These are phyloP conservation scores for Scheffersomyces ergatensis DNA, from an alignment of 805 yeast genomes.

Conservation along the genomic window DNA sequence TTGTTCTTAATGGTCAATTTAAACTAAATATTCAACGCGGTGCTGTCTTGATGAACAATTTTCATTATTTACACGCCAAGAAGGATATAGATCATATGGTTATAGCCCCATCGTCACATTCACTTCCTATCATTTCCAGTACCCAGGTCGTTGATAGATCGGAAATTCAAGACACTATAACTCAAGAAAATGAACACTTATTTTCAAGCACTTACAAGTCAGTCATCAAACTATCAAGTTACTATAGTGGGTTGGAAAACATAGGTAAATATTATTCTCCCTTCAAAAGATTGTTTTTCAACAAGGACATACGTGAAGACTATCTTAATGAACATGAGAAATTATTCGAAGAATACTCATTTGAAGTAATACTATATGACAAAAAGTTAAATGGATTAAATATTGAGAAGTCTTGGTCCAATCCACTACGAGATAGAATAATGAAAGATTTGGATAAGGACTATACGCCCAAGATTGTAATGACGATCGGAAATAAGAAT, in stretches of 20 bases:
- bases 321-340: constrained; percentile 6
- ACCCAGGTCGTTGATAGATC: constrained; percentile 35
- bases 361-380: constrained; percentile 30
- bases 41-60: constrained; percentile 41
- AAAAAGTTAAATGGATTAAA: constrained; percentile 18
- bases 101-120: constrained; percentile 33
- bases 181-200: constrained; percentile 32
- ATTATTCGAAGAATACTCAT: constrained; percentile 29
- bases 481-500: constrained; percentile 65
- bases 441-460: not conserved
- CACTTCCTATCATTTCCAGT: constrained; percentile 43
- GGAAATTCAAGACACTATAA: constrained; percentile 20
- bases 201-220: constrained; percentile 41
- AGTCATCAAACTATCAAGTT: constrained; percentile 35
- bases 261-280: constrained; percentile 44
- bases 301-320: constrained; percentile 6
- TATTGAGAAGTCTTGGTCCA: constrained; percentile 12
- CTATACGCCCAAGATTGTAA: constrained; percentile 20
- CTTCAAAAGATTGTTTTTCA: constrained; percentile 40
- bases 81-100: constrained; percentile 22
- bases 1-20: constrained; percentile 50
- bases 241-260: constrained; percentile 43
- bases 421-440: not conserved
- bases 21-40: constrained; percentile 45
- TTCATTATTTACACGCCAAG: constrained; percentile 16